phyloP scores from a whole-genome alignment of 768 basidiomycete species.

The Dioszegia hungarica region DNA sequence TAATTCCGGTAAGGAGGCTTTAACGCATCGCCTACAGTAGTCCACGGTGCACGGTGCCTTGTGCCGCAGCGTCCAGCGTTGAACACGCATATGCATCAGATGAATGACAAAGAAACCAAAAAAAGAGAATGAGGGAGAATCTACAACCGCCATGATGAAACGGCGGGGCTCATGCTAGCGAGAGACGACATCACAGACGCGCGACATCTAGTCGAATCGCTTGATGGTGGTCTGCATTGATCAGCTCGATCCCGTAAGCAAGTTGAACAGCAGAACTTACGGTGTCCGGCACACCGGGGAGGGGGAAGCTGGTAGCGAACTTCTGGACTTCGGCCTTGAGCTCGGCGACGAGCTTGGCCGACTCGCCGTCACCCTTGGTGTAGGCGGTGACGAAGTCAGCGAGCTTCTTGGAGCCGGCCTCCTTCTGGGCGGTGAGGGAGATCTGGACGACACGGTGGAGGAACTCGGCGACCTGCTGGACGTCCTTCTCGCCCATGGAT shows the following conservation, averaged over 20 bases:
- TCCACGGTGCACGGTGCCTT: no score
- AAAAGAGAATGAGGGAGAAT: neutral
- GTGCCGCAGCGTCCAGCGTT: no score
- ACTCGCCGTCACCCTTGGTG: constrained; percentile 51
- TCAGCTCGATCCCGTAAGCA: neutral
- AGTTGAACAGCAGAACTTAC: constrained; percentile 19
- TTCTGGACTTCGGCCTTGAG: constrained; percentile 70
- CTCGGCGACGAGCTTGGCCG: constrained; percentile 64
- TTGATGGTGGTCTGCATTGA: neutral
- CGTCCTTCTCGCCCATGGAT: constrained; percentile 81
- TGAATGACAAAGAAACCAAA: constrained; percentile 6
- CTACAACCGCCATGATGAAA: constrained; percentile 10
- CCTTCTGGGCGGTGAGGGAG: constrained; percentile 81
- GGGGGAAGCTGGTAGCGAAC: constrained; percentile 84
- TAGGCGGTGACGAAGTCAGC: constrained; percentile 85
- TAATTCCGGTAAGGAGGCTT: no score
- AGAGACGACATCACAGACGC: neutral
- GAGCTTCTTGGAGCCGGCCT: constrained; percentile 87
- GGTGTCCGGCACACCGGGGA: constrained; percentile 72
- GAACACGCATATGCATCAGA: constrained; percentile 10
- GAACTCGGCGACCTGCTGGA: constrained; percentile 77
- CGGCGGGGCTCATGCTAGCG: neutral
- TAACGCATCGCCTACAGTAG: no score
- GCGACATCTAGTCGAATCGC: constrained; percentile 12
- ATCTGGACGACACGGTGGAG: constrained; percentile 92